phyloP scores from a whole-genome alignment of 306 rosid species.

The Fragaria iinumae region DNA sequence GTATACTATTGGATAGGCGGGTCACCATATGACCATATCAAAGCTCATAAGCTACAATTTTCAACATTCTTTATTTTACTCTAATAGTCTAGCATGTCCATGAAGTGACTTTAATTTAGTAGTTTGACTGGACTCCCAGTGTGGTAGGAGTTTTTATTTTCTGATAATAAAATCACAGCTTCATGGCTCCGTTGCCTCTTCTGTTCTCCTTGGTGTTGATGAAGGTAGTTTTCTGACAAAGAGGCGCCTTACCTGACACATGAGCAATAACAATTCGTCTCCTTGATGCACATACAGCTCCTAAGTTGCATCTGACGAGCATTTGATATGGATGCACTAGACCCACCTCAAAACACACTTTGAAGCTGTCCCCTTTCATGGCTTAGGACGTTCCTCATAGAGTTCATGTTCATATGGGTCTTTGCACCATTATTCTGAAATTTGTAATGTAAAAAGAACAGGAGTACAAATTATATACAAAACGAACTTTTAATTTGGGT shows the following conservation, averaged over 20 bases:
- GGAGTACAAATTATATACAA: neutral
- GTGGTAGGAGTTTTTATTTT: neutral
- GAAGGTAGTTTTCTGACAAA: neutral
- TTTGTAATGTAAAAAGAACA: neutral
- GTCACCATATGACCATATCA: neutral
- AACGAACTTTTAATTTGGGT: neutral
- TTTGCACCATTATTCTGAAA: neutral
- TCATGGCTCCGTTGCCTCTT: neutral
- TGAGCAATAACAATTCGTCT: neutral
- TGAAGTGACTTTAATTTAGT: neutral
- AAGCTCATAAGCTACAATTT: neutral
- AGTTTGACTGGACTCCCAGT: neutral
- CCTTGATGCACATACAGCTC: neutral
- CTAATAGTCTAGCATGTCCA: neutral
- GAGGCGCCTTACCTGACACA: neutral
- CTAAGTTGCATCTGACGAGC: neutral
- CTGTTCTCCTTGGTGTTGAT: neutral
- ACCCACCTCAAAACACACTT: neutral
- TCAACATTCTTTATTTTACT: neutral
- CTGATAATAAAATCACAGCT: neutral
- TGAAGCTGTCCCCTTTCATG: neutral
- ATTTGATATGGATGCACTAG: neutral
- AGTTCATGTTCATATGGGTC: neutral
- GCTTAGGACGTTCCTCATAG: neutral
- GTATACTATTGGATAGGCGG: no score